Evolutionary conservation across 768 basidiomycete species (phyloP), one percentile per base, ranked within the genome.

Genomic region (Suillus ampliporus): DNA sequence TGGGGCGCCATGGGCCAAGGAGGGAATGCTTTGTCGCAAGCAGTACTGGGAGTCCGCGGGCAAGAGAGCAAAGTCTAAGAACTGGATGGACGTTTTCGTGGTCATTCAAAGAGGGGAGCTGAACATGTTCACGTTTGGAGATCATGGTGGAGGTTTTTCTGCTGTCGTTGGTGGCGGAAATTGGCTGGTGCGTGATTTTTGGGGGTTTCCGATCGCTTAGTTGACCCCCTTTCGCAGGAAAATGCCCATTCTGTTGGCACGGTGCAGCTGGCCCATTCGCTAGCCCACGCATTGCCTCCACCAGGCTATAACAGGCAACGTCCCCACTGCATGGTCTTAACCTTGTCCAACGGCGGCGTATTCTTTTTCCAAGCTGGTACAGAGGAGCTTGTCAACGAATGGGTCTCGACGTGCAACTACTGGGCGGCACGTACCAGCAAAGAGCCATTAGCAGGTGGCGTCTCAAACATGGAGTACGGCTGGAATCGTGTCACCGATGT

Each of bases 351-450:
- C 67, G 95, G 95, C 11, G 94, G 89, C 3, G 91, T 95, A n/a
- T 97, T 90, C 76, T 97, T 98, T 80, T 97, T 97, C 83, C 97
- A 99, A 76, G 95, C 97, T 1, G 97, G 97, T 2, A 99, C 97
- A 4, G 97, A 97, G 70, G 97, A 98, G 68, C 86, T 99, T n/a
- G 95, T 97, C 56, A 92, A 92, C 69, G 97, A 99, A 76, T 99
- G 97, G 97, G 96, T 97, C 8, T 90, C 92, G 44, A 97, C 97
- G 0, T 98, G 97, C 85, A 99, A 99, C 79, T 99, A 99, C 74
- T 99, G 97, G 97, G 94, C 97, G 0, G 97, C 97, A 2, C 84
- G 97, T 50, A 92, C 89, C 61, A 95, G 93, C 76, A 95, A 97
- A 69, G 96, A 98, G 72, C 97, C 97, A 1, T 84, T 99, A 3